Base-by-base conservation (phyloP, 805 yeast genomes). In the Saturnispora mendoncae region DNA sequence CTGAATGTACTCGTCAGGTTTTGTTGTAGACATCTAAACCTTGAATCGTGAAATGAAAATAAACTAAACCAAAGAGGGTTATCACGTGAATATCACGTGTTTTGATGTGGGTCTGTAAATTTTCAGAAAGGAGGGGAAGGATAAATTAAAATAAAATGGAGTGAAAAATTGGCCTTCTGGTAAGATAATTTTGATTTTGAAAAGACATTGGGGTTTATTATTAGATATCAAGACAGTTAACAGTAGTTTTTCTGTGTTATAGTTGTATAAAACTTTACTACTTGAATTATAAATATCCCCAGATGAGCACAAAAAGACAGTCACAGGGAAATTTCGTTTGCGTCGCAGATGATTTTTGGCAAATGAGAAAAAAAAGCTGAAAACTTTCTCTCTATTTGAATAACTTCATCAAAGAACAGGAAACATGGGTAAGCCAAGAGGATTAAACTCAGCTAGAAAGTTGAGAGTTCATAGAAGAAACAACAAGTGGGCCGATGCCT, bases 401-500 rank as follows among this genome's bases (percentile, higher is more conserved):
- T 8, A 26, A 15, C 12, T 6, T 18, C 38, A 26, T 35, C 31
- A 27, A 25, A 24, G 30, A 15, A 33, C 44, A 46, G 38, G 42
- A 39, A 42, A 39, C 27, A 34, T 53, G 76, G 97, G 96, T 76
- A 88, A 88, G 78, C 98, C 98, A 82, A 86, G 98, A 85, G 99
- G 99, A 72, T 78, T 92, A 73, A 90, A 92, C 86, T 83, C 98
- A 70, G 99, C 99, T 69, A 86, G 99, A 84, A 92, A 92, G 81
- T 84, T 92, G 75, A 88, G 98, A 83, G 87, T 82, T 73, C 94
- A 85, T 88, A 88, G 99, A 76, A 90, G 97, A 75, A 88, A 88
- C 84, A 92, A 92, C 87, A 92, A 96, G 79, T 92, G 99, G 99
- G 97, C 99, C 62, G 98, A 92, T 73, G 81, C 82, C 71, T 74